Percentiles rank a stretch among this genome's conserved stretches.
Evolutionary conservation across 23 red algal genomes (phyloP).

Genomic region (Gracilaria domingensis): DNA sequence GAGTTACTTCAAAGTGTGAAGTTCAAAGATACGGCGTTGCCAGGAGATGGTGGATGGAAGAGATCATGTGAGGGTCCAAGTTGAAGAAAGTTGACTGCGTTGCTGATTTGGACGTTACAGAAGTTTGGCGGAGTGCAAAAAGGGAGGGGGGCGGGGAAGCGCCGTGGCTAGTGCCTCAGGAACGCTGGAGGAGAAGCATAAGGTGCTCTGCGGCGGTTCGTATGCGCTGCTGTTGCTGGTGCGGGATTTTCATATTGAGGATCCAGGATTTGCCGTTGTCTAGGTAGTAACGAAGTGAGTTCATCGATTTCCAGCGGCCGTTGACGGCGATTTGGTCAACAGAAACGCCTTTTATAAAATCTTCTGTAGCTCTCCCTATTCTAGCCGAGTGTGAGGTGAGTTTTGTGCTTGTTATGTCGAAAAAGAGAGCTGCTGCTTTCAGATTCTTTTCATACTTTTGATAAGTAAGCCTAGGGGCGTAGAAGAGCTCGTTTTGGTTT

Average conservation of each 20-base stretch:
- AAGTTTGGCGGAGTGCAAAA: no score
- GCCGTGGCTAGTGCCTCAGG: no score
- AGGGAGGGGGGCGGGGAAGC: no score
- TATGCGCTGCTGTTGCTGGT: no score
- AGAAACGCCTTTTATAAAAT: neutral
- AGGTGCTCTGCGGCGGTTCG: no score
- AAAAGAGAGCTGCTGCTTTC: neutral
- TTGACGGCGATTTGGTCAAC: constrained; percentile 16
- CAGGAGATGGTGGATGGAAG: no score
- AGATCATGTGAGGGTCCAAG: no score
- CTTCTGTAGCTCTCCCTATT: neutral
- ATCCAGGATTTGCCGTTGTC: neutral
- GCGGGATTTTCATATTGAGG: constrained; percentile 18
- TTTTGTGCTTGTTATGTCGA: neutral
- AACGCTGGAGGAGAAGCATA: no score
- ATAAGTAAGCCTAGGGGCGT: neutral
- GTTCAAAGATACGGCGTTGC: no score
- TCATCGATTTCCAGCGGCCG: neutral
- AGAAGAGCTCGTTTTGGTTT: neutral
- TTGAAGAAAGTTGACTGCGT: no score
- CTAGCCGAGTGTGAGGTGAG: neutral
- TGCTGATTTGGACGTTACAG: no score
- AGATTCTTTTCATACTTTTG: neutral
- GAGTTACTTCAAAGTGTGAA: no score
- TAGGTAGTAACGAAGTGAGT: neutral